phyloP scores from a whole-genome alignment of 352 stramenopile genomes.

The Plasmopara muralis region DNA sequence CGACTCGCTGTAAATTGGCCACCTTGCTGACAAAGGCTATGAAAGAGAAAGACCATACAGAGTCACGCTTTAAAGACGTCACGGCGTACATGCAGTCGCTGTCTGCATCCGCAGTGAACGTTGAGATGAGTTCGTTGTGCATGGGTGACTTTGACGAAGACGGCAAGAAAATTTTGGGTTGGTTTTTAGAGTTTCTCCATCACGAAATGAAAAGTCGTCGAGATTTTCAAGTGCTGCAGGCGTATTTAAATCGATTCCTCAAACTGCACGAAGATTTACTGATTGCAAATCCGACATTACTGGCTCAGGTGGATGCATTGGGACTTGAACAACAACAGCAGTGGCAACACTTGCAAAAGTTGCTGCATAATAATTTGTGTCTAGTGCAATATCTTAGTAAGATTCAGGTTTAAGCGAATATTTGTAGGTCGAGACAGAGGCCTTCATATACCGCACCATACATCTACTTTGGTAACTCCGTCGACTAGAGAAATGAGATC shows the following conservation, averaged over 20 bases:
- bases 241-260: slow-evolving; percentile 82
- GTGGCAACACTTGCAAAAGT: slow-evolving; percentile 75
- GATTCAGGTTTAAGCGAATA: slow-evolving; percentile 71
- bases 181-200: slow-evolving; percentile 61
- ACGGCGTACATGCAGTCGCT: slow-evolving; percentile 23
- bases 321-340: slow-evolving; percentile 58
- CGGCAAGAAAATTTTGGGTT: slow-evolving; percentile 18
- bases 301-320: slow-evolving; percentile 50
- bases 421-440: too few species aligned
- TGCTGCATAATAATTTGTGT: slow-evolving; percentile 83
- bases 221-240: slow-evolving; percentile 77
- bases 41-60: neutral
- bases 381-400: slow-evolving; percentile 84
- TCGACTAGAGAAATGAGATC: too few species aligned
- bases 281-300: slow-evolving; percentile 41
- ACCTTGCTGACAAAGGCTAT: neutral
- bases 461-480: too few species aligned
- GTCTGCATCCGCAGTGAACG: neutral
- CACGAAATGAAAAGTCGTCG: slow-evolving; percentile 57
- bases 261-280: slow-evolving; percentile 79
- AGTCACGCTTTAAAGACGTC: slow-evolving; percentile 13
- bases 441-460: too few species aligned
- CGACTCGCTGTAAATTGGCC: neutral
- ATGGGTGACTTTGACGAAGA: neutral
- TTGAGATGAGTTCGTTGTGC: slow-evolving; percentile 49